phyloP scores from a whole-genome alignment of 1,139 yeast genomes.

The Lodderomyces orthopsilosis region DNA sequence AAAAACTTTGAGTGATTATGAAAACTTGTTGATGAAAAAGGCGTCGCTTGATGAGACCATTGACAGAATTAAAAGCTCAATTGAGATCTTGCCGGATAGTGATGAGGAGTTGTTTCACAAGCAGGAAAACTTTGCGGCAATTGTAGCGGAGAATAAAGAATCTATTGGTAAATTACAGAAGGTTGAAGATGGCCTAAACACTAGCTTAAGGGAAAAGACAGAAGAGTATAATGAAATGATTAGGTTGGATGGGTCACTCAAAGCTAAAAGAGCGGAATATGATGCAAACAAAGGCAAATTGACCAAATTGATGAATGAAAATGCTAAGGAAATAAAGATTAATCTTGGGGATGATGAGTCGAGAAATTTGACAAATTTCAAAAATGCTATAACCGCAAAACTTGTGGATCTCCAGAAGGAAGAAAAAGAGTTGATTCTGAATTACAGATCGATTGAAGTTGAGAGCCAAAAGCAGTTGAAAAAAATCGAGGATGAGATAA shows the following conservation, averaged over 20 bases:
- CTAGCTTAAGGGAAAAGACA: constrained; percentile 24
- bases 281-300: constrained; percentile 16
- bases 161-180: constrained; percentile 20
- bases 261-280: constrained; percentile 41
- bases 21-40: constrained; percentile 51
- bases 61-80: constrained; percentile 42
- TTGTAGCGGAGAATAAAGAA: constrained; percentile 37
- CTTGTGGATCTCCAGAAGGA: constrained; percentile 3
- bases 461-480: constrained; percentile 16
- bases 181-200: constrained; percentile 13
- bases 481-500: constrained; percentile 12
- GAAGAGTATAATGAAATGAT: constrained; percentile 39
- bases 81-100: constrained; percentile 46
- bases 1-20: constrained; percentile 60
- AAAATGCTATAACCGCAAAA: constrained; percentile 10
- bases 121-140: constrained; percentile 52
- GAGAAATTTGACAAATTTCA: constrained; percentile 12
- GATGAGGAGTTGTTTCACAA: constrained; percentile 49
- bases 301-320: constrained; percentile 11
- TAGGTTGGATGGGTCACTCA: constrained; percentile 57
- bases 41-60: constrained; percentile 47
- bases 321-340: constrained; percentile 16
- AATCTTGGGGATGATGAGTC: constrained; percentile 10
- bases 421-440: constrained; percentile 9
- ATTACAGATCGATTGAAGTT: constrained; percentile 14